Conservation (phyloP, 169 alveolate species). For the Plasmodium falciparum region DNA sequence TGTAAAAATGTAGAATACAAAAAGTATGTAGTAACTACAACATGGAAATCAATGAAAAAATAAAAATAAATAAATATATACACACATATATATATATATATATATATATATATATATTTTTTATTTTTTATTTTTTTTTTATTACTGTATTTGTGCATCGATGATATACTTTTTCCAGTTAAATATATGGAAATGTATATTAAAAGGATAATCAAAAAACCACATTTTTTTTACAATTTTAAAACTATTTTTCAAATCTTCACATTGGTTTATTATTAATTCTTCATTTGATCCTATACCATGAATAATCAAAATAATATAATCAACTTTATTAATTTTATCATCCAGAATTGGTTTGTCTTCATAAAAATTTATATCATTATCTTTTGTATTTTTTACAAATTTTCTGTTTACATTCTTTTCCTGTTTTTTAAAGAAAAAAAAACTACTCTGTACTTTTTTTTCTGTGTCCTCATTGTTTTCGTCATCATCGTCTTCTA, state of each 20-base stretch:
- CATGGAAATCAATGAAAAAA: no score
- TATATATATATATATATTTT: no score
- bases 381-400: slow-evolving; percentile 24
- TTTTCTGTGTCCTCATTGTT: slow-evolving; percentile 16
- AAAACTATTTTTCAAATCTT: slow-evolving; percentile 79
- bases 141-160: slow-evolving; percentile 87
- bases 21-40: neutral
- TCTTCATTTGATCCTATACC: slow-evolving; percentile 84
- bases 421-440: slow-evolving; percentile 43
- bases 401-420: slow-evolving; percentile 12
- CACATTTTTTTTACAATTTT: slow-evolving; percentile 82
- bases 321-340: slow-evolving; percentile 76
- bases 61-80: neutral
- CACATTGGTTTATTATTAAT: slow-evolving; percentile 79
- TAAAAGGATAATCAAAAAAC: slow-evolving; percentile 81
- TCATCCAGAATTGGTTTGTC: slow-evolving; percentile 73
- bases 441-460: slow-evolving; percentile 22
- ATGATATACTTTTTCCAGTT: slow-evolving; percentile 85
- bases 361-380: slow-evolving; percentile 65
- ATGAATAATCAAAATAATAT: slow-evolving; percentile 83
- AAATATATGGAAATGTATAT: slow-evolving; percentile 80
- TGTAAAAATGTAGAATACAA: neutral
- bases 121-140: no score
- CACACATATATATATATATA: neutral
- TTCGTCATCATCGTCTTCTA: slow-evolving; percentile 10